phyloP scores from a whole-genome alignment of 2,329 filamentous ascomycete species.

The Sphaceloma murrayae region DNA sequence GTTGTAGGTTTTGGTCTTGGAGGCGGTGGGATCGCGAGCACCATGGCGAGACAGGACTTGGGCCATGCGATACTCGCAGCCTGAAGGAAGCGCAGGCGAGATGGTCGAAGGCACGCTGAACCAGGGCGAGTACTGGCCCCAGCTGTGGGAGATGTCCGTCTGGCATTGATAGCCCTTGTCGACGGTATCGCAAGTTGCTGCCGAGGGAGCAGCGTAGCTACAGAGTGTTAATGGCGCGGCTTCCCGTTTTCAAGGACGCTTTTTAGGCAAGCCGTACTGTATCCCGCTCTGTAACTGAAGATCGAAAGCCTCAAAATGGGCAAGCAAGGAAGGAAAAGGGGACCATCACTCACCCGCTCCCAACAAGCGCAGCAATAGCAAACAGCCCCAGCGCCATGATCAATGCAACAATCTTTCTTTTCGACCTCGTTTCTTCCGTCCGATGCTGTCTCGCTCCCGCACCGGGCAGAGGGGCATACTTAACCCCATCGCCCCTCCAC shows the following conservation, averaged over 20 bases:
- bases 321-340: not conserved
- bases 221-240: not conserved
- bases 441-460: not conserved
- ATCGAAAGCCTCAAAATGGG: not conserved
- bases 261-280: no score
- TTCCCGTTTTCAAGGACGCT: not conserved
- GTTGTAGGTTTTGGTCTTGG: conserved; percentile 57
- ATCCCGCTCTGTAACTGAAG: no score
- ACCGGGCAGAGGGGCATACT: conserved; percentile 8
- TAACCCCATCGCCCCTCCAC: not conserved
- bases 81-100: conserved; percentile 48
- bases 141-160: conserved; percentile 53
- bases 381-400: conserved; percentile 7
- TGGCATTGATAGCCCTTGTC: conserved; percentile 52
- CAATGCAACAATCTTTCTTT: conserved; percentile 1
- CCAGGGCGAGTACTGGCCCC: conserved; percentile 85
- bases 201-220: conserved; percentile 11
- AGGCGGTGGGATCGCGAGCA: conserved; percentile 64
- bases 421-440: not conserved
- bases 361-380: conserved; percentile 7
- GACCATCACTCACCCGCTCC: not conserved
- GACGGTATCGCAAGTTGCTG: conserved; percentile 17
- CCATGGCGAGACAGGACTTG: conserved; percentile 78
- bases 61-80: conserved; percentile 69
- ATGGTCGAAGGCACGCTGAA: conserved; percentile 64